phyloP scores from a whole-genome alignment of 768 basidiomycete genomes.

The Phaeotremella fagi region DNA sequence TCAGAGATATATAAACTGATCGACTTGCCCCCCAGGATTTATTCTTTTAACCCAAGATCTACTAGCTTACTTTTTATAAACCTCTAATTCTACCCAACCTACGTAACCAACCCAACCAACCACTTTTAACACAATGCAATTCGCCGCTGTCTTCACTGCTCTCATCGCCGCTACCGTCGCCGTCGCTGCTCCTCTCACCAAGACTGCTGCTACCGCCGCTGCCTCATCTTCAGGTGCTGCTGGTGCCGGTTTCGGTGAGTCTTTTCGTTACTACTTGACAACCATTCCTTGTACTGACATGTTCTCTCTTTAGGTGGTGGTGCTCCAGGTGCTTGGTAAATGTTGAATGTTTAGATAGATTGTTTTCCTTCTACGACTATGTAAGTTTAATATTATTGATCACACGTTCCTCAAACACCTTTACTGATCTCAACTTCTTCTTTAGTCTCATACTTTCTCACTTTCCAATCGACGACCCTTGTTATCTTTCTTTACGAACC shows the following conservation, averaged over 20 bases:
- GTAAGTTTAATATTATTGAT: not conserved
- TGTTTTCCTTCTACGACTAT: not conserved
- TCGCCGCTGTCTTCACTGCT: slow-evolving; percentile 32
- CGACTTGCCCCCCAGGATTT: no score
- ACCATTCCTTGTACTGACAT: not conserved
- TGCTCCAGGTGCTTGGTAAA: not conserved
- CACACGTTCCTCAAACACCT: not conserved
- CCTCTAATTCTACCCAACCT: slow-evolving; percentile 1
- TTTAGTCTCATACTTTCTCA: not conserved
- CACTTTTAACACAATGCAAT: slow-evolving; percentile 33
- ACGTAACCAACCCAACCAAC: not conserved
- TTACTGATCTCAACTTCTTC: not conserved
- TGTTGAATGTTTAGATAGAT: not conserved
- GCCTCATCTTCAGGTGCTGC: no score
- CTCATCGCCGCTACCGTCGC: slow-evolving; percentile 33
- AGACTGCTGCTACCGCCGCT: slow-evolving; percentile 13
- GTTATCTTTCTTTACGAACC: not conserved
- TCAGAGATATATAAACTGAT: not conserved
- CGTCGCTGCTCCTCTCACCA: slow-evolving; percentile 27
- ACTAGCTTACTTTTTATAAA: not conserved
- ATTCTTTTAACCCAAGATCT: not conserved
- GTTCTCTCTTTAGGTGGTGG: slow-evolving; percentile 2
- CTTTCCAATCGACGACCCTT: not conserved
- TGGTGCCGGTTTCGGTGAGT: slow-evolving; percentile 27
- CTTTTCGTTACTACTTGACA: not conserved